Evolutionary conservation across 257 asterid genomes (phyloP), one percentile per base, ranked within the genome.

Genomic region (Rubia yunnanensis): DNA sequence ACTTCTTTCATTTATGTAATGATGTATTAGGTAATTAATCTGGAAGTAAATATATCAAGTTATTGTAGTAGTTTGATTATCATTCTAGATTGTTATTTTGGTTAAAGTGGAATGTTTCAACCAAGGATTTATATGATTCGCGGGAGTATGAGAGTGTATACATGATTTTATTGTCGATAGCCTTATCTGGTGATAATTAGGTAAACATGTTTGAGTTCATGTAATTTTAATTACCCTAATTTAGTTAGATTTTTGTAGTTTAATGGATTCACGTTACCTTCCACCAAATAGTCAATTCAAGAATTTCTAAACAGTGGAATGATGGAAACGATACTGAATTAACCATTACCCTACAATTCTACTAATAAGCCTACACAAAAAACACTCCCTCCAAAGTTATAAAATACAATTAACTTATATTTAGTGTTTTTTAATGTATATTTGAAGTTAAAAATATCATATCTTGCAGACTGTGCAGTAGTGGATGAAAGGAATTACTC

Each of bases 401-500:
- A 22, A 11, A 35, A 14, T n/a, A n/a, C n/a, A n/a, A n/a, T n/a
- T 27, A 15, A 4, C 3, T 17, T 17, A n/a, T 49, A 13, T 39
- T 3, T 39, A 39, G 36, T 32, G 7, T 32, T 4, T 32, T 39
- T 39, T n/a, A n/a, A 17, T 2, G 2, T 18, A 24, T 44, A 9
- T 23, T n/a, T 44, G 7, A n/a, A 10, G 18, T 10, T 36, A 14
- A 15, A 5, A 3, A 39, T 14, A 39, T 30, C 23, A 3, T 27
- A 17, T 38, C 10, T 49, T 60, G n/a, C 68, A 79, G 84, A 73
- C 73, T 59, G 78, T 76, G 28, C 76, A 67, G 65, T 73, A 70
- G 30, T 79, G 84, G 84, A 81, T 79, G 39, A 79, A 70, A 67
- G 77, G 68, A 9, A 36, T 75, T 24, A 75, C 79, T 11, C 69